Evolutionary conservation across 225 moss, liverwort and hornwort genomes (phyloP), one percentile per base, ranked within the genome.

Genomic region (Physcomitrellopsis africana): DNA sequence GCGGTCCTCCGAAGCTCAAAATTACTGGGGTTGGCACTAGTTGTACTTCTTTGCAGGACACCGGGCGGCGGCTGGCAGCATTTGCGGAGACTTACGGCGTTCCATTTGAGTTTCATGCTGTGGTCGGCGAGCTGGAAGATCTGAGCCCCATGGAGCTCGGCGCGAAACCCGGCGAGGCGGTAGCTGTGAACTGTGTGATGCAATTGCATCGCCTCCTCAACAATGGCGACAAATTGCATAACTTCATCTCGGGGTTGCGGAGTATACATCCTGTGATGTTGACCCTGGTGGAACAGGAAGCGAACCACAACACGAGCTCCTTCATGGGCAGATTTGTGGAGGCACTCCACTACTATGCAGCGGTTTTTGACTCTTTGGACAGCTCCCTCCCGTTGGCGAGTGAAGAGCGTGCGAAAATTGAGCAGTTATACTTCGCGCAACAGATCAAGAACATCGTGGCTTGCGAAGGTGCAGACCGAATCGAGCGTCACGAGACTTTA

Each of bases 381-480:
- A 91, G 92, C 17, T 85, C 84, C 15, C 78, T 94, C 11, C 94
- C 94, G 12, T 69, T 90, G 68, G 89, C 89, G 4, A 94, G 86
- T 51, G 91, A 89, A 49, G 94, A 92, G 41, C 86, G 96, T 8
- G 88, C 91, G 68, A 92, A 89, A 72, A 88, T 96, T 10, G 96
- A 96, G 79, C 91, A 90, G 80, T 58, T 90, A 20, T 86, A 89
- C 62, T 94, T 92, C 10, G 92, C 92, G 0, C 89, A 84, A 26
- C 92, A 96, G 84, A 96, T 96, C 54, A 92, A 92, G 76, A 94
- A 96, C 75, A 94, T 94, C 60, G 90, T 96, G 55, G 92, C 92
- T 0, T 91, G 85, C 48, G 92, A 96, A 55, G 96, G 90, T 16
- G 72, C 29, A 1, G 92, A 94, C 53, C 91, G 94, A 0, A 75